Percentiles rank a stretch among this genome's conserved stretches.
Conservation (phyloP, 257 asterid species). For the Schizonepeta tenuifolia region DNA sequence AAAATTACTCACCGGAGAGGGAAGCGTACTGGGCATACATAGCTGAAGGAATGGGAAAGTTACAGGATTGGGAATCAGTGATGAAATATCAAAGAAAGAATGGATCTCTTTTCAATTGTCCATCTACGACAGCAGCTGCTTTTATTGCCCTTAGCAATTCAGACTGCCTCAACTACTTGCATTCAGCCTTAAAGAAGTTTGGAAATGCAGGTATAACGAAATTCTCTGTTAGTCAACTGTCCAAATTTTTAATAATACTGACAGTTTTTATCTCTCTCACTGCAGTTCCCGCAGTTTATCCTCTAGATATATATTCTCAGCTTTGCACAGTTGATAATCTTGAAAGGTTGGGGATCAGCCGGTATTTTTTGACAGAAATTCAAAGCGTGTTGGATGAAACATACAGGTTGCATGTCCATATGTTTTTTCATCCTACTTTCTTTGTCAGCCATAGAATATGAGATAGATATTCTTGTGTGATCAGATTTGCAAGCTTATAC, state of each 20-base stretch:
- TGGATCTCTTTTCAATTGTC: conserved; percentile 90
- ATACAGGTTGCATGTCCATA: conserved; percentile 54
- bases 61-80: conserved; percentile 59
- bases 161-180: conserved; percentile 66
- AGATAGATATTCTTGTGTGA: not conserved
- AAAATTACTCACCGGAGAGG: conserved; percentile 44
- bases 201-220: conserved; percentile 66
- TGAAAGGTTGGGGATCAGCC: conserved; percentile 73
- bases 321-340: conserved; percentile 67
- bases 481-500: conserved; percentile 2
- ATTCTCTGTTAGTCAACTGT: not conserved
- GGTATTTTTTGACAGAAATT: conserved; percentile 64
- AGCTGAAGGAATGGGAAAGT: conserved; percentile 72
- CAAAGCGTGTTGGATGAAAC: conserved; percentile 61
- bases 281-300: conserved; percentile 79
- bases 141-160: conserved; percentile 52
- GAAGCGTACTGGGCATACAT: conserved; percentile 67
- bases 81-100: conserved; percentile 76
- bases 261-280: conserved; percentile 14
- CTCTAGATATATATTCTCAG: conserved; percentile 56
- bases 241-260: conserved; percentile 3
- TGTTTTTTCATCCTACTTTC: conserved; percentile 8
- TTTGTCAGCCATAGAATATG: not conserved
- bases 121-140: conserved; percentile 92
- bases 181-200: conserved; percentile 51